These are phyloP conservation scores for Microdochium paspali DNA, from an alignment of 2,329 filamentous ascomycete genomes.

Conservation along the genomic window DNA sequence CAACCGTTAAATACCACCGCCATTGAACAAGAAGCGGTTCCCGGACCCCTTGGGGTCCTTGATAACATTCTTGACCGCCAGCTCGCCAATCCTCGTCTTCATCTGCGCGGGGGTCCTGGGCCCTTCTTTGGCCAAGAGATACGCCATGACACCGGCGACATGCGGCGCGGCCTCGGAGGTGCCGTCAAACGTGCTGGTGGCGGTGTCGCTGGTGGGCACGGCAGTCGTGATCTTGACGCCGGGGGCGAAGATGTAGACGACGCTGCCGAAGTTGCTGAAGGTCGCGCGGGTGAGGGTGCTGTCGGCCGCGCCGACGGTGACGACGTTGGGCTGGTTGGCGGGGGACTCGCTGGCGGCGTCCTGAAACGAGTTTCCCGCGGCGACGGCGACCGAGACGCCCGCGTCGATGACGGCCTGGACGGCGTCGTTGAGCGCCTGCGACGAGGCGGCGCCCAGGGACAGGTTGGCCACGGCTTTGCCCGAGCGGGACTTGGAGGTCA, in stretches of 20 bases:
- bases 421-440: conserved; percentile 2
- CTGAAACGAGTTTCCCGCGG: not conserved
- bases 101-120: not conserved
- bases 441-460: conserved; percentile 25
- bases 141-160: not conserved
- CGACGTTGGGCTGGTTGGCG: conserved; percentile 25
- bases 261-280: not conserved
- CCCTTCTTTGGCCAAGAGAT: not conserved
- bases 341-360: conserved; percentile 34
- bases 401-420: not conserved
- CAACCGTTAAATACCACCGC: too few species aligned
- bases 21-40: not conserved
- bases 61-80: not conserved
- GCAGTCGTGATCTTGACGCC: not conserved
- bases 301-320: conserved; percentile 36
- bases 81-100: not conserved
- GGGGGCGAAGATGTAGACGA: not conserved
- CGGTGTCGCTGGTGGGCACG: not conserved
- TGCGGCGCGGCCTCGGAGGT: conserved; percentile 1
- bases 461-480: conserved; percentile 24
- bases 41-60: not conserved
- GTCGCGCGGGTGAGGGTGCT: not conserved
- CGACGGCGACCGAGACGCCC: not conserved
- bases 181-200: not conserved
- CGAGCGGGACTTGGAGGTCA: conserved; percentile 2